These are phyloP conservation scores for Zizania palustris DNA, from an alignment of 202 grass and related monocot genomes.

Conservation along the genomic window DNA sequence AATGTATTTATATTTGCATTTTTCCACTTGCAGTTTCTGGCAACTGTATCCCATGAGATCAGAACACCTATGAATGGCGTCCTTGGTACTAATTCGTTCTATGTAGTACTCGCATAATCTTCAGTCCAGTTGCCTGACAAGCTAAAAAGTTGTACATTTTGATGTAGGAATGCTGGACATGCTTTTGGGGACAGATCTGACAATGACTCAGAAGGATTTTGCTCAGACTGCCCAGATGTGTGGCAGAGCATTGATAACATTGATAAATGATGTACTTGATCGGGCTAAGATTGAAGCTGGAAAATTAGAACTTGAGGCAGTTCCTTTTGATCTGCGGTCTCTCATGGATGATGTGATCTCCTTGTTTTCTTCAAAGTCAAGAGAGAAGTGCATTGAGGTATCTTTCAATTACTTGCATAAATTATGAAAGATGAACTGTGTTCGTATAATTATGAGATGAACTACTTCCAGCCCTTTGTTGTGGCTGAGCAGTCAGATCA, in stretches of 20 bases:
- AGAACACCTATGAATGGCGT: conserved; percentile 99
- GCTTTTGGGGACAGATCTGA: conserved; percentile 88
- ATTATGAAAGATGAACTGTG: not conserved
- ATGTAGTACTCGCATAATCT: conserved; percentile 22
- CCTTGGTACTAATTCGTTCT: conserved; percentile 56
- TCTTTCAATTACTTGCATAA: conserved; percentile 23
- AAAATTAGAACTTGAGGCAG: conserved; percentile 85
- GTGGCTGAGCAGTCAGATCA: conserved; percentile 10
- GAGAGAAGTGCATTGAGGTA: conserved; percentile 95
- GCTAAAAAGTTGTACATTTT: conserved; percentile 37
- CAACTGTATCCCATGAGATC: conserved; percentile 98
- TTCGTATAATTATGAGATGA: not conserved
- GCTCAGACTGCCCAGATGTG: conserved; percentile 90
- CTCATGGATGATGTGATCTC: conserved; percentile 91
- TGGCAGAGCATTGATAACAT: conserved; percentile 81
- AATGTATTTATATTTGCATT: conserved; percentile 34
- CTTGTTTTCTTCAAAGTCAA: conserved; percentile 92
- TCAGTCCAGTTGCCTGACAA: not conserved
- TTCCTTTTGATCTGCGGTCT: conserved; percentile 82
- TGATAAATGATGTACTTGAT: conserved; percentile 98
- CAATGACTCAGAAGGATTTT: conserved; percentile 81
- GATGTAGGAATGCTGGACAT: conserved; percentile 92
- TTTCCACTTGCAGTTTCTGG: conserved; percentile 75
- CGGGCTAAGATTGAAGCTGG: conserved; percentile 96
- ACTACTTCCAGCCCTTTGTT: conserved; percentile 22